Percentiles rank a stretch among this genome's conserved stretches.
phyloP scores from a whole-genome alignment of 768 basidiomycete genomes.

The Xerocomus potaroensis region DNA sequence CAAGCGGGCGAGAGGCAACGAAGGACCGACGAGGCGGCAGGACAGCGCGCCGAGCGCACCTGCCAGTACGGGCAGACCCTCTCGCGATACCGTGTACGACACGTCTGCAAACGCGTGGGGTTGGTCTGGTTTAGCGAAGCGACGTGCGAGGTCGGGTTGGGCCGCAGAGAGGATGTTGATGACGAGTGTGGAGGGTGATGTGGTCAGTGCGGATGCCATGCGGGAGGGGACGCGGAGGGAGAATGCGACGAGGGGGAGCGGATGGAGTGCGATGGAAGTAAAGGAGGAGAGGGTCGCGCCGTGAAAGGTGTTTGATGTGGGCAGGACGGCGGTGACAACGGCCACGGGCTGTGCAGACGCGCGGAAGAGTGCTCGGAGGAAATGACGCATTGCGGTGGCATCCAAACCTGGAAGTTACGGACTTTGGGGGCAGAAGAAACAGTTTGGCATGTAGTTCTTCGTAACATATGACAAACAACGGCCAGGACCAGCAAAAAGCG shows the following conservation, averaged over 20 bases:
- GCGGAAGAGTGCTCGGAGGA: conserved; percentile 58
- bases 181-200: conserved; percentile 44
- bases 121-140: conserved; percentile 72
- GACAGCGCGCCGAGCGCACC: conserved; percentile 66
- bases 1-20: conserved; percentile 60
- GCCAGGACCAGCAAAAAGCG: too few species aligned
- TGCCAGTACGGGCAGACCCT: conserved; percentile 57
- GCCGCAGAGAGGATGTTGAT: conserved; percentile 74
- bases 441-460: too few species aligned
- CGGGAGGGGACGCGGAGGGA: conserved; percentile 86
- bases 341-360: conserved; percentile 83
- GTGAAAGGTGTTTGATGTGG: conserved; percentile 44
- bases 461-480: too few species aligned
- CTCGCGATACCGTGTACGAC: conserved; percentile 39
- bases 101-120: conserved; percentile 49
- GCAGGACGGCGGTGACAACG: conserved; percentile 72
- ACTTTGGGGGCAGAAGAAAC: too few species aligned
- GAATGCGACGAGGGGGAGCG: conserved; percentile 83
- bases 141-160: conserved; percentile 58
- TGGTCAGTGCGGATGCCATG: conserved; percentile 61
- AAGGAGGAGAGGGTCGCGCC: conserved; percentile 95
- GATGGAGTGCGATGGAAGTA: conserved; percentile 86
- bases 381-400: too few species aligned
- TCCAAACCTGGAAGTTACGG: too few species aligned
- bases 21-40: conserved; percentile 59